phyloP scores from a whole-genome alignment of 164 flowering plant genomes.

The Vitis vinifera region ASM3070453v1 NC_081813.1:164501-165000 shows the following conservation, averaged over 20 bases:
- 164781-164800: slow-evolving; percentile 88
- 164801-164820: not conserved
- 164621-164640: not conserved
- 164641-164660: not conserved
- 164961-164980: slow-evolving; percentile 70
- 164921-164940: slow-evolving; percentile 91
- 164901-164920: slow-evolving; percentile 76
- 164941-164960: slow-evolving; percentile 89
- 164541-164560: not conserved
- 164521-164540: too few species aligned
- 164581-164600: not conserved
- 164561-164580: not conserved
- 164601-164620: not conserved
- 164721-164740: slow-evolving; percentile 83
- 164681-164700: slow-evolving; percentile 64
- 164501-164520: not conserved
- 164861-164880: not conserved
- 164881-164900: slow-evolving; percentile 66
- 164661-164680: slow-evolving; percentile 52
- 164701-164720: slow-evolving; percentile 66
- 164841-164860: not conserved
- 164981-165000: slow-evolving; percentile 92
- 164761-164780: slow-evolving; percentile 77
- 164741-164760: slow-evolving; percentile 94
- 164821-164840: not conserved